A percentile compares a stretch with the other conserved stretches of the same genome.
These are phyloP conservation scores for Gastrolobium villosum DNA, from an alignment of 306 rosid genomes.

Conservation along the genomic window DNA sequence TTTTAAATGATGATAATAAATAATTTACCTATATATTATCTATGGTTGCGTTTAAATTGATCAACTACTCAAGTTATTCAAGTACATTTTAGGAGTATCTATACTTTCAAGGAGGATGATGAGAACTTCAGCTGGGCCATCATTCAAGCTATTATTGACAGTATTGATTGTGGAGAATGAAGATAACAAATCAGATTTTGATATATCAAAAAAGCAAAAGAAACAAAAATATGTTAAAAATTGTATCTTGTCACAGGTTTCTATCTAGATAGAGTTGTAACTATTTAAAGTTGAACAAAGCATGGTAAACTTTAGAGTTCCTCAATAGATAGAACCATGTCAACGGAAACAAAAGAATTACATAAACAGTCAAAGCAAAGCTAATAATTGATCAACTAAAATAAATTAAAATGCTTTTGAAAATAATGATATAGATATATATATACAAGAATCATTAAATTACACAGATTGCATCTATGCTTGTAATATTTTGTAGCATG, in stretches of 20 bases:
- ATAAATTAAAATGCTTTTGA: not conserved
- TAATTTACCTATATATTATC: conserved; percentile 88
- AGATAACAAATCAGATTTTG: conserved; percentile 82
- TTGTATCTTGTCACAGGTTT: conserved; percentile 30
- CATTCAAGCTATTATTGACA: conserved; percentile 80
- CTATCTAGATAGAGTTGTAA: conserved; percentile 33
- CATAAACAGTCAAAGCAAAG: not conserved
- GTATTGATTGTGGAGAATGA: conserved; percentile 88
- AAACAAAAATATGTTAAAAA: conserved; percentile 8
- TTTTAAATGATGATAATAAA: conserved; percentile 10
- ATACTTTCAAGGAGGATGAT: conserved; percentile 81
- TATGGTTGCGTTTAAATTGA: conserved; percentile 92
- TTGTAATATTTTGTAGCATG: not conserved
- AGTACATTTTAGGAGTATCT: conserved; percentile 84
- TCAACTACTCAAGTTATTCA: conserved; percentile 92
- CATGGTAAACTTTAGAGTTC: not conserved
- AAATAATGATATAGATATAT: not conserved
- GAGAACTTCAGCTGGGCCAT: conserved; percentile 84
- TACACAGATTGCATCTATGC: not conserved
- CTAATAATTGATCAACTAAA: not conserved
- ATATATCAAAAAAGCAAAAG: conserved; percentile 86
- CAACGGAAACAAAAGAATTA: not conserved
- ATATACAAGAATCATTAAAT: not conserved
- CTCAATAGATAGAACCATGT: not conserved
- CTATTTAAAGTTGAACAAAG: conserved; percentile 13